Base-by-base conservation (phyloP, 176 grass and related monocot species). In the Musa beccarii region DNA sequence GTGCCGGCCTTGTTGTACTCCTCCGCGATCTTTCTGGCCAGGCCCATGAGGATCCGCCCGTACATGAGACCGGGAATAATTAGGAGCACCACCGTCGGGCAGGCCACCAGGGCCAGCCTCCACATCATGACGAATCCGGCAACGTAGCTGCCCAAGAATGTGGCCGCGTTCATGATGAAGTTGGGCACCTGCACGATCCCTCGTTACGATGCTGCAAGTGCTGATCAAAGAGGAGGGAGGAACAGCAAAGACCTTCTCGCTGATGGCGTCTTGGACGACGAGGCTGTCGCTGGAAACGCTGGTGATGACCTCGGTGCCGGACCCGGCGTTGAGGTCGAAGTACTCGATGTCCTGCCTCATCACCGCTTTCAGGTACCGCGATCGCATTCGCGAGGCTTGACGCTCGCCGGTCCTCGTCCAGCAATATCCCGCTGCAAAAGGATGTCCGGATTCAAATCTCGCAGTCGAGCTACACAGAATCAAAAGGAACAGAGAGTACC, bases 221-320 rank as follows among this genome's bases (percentile, higher is more conserved):
- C 34, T 6, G 34, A 43, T 43, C 34, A 43, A 6, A 43, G 34
- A 43, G 34, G 57, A n/a, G 19, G 13, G 15, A 43, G 10, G 51
- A 59, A 26, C 4, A n/a, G 3, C 6, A 8, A 2, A 5, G 53
- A 88, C 86, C 83, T 89, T 89, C 81, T 90, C 88, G 76, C 76
- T 75, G 76, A 90, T 71, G 79, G 82, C 81, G 24, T 87, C 85
- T 21, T 90, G 85, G 72, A 90, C 81, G 22, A 83, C 52, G 79
- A 87, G 84, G 76, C 81, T 85, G 68, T 90, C 85, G 81, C 81
- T 74, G 82, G 84, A 84, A 76, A 90, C 78, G 72, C 84, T 85
- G 85, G 88, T 82, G 54, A 90, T 80, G 82, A 90, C 79, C 1
- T 75, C 86, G 69, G 75, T 75, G 55, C 74, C 70, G 63, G 81